A percentile compares a stretch with the other conserved stretches of the same genome.
These are phyloP conservation scores for Candida glucosophila DNA, from an alignment of 1,139 yeast genomes.

Conservation along the genomic window DNA sequence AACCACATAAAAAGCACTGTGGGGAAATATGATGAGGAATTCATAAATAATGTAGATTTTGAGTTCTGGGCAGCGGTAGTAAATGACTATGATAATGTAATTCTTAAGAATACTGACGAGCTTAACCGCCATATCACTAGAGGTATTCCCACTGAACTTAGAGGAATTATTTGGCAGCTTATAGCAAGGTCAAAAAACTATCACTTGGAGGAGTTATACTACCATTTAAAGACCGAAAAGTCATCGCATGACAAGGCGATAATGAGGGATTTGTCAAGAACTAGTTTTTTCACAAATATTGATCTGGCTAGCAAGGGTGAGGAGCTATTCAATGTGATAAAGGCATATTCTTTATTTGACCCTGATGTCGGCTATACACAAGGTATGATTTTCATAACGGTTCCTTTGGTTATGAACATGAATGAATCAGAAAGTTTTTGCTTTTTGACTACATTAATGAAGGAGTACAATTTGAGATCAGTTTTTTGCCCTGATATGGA, in stretches of 20 bases:
- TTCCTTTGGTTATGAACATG: constrained; percentile 77
- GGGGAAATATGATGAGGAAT: constrained; percentile 32
- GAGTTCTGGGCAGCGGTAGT: constrained; percentile 82
- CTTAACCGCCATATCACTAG: constrained; percentile 53
- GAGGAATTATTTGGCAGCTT: constrained; percentile 91
- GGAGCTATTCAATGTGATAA: constrained; percentile 65
- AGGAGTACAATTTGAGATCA: constrained; percentile 67
- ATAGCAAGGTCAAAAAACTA: constrained; percentile 73
- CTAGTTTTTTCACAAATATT: constrained; percentile 67
- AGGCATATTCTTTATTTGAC: constrained; percentile 79
- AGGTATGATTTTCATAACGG: constrained; percentile 90
- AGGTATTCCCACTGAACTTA: constrained; percentile 78
- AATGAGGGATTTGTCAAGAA: constrained; percentile 73
- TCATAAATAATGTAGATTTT: constrained; percentile 54
- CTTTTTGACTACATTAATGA: constrained; percentile 73
- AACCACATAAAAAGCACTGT: constrained; percentile 42
- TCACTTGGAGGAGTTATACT: constrained; percentile 62
- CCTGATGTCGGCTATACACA: constrained; percentile 95
- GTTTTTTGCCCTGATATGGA: constrained; percentile 87
- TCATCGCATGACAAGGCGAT: constrained; percentile 73
- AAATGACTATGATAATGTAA: constrained; percentile 62
- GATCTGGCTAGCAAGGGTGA: constrained; percentile 42
- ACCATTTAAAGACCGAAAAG: constrained; percentile 40
- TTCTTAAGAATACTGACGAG: constrained; percentile 49
- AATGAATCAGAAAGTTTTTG: constrained; percentile 82